Evolutionary conservation across 2,329 filamentous ascomycete species (phyloP).

Genomic region (Chaetomium olivaceum): DNA sequence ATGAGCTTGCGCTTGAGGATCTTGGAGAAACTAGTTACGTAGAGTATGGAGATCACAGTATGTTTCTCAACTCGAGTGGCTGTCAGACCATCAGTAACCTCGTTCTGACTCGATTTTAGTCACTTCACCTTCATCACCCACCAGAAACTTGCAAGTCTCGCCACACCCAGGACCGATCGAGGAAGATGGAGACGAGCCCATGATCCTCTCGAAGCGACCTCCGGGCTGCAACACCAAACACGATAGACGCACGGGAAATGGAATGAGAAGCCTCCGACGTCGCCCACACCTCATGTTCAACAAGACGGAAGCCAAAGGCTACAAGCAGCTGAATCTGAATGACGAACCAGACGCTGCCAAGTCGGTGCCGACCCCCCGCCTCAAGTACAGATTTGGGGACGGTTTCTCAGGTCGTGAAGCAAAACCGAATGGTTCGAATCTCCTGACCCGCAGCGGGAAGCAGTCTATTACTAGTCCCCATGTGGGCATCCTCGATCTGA

Average conservation of each 20-base stretch:
- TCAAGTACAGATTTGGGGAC: constrained; percentile 25
- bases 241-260: constrained; percentile 5
- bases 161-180: not conserved
- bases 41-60: not conserved
- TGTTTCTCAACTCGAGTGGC: not conserved
- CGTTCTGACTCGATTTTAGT: not conserved
- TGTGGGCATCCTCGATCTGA: constrained; percentile 30
- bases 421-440: constrained; percentile 25
- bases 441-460: constrained; percentile 25
- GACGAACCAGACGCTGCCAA: not conserved
- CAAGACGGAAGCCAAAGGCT: constrained; percentile 26
- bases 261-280: constrained; percentile 12
- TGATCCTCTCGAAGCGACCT: not conserved
- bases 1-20: not conserved
- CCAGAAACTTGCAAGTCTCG: not conserved
- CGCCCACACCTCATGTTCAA: constrained; percentile 31
- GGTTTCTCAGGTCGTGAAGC: constrained; percentile 32
- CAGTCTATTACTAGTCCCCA: not conserved
- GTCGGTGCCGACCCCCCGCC: not conserved
- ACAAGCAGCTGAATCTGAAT: constrained; percentile 29
- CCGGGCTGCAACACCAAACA: not conserved
- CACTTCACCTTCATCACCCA: not conserved
- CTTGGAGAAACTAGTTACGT: no score
- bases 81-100: not conserved
- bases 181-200: constrained; percentile 16